phyloP scores from a whole-genome alignment of 345 rosid genomes.

The Alliaria petiolata region DNA sequence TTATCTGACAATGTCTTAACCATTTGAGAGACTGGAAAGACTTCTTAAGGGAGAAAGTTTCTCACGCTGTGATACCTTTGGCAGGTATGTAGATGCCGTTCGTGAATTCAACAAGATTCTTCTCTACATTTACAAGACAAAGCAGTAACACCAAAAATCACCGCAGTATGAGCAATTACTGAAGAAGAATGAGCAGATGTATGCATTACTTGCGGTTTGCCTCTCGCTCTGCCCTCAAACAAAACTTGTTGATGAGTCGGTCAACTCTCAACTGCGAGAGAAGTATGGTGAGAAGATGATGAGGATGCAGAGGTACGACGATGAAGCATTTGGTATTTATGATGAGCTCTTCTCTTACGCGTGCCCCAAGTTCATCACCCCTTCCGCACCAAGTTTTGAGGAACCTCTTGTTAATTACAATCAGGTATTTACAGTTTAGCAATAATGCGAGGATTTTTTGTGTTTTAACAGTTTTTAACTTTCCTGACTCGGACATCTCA shows the following conservation, averaged over 20 bases:
- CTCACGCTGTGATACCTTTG: not conserved
- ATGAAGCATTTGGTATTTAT: conserved; percentile 72
- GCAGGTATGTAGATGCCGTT: conserved; percentile 91
- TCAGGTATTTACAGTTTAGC: conserved; percentile 48
- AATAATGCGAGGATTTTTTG: not conserved
- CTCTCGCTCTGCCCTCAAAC: conserved; percentile 93
- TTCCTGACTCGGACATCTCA: conserved; percentile 25
- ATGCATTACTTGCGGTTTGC: conserved; percentile 80
- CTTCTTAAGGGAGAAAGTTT: not conserved
- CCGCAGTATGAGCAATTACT: conserved; percentile 92
- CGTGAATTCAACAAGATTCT: conserved; percentile 95
- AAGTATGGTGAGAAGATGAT: conserved; percentile 98
- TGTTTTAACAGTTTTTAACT: not conserved
- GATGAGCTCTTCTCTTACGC: conserved; percentile 99
- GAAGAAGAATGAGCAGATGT: conserved; percentile 99
- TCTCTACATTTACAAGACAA: conserved; percentile 85
- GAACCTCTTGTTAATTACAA: conserved; percentile 96
- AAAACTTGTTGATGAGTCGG: conserved; percentile 90
- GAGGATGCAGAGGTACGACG: conserved; percentile 90
- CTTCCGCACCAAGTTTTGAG: conserved; percentile 87
- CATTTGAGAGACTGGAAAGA: too few relatives aligned
- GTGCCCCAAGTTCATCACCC: conserved; percentile 96
- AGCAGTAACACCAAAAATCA: conserved; percentile 90
- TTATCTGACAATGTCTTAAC: not conserved
- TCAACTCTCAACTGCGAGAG: conserved; percentile 79